These are phyloP conservation scores for Gigaspora rosea DNA, from an alignment of 192 early-diverging fungal genomes.

Conservation along the genomic window DNA sequence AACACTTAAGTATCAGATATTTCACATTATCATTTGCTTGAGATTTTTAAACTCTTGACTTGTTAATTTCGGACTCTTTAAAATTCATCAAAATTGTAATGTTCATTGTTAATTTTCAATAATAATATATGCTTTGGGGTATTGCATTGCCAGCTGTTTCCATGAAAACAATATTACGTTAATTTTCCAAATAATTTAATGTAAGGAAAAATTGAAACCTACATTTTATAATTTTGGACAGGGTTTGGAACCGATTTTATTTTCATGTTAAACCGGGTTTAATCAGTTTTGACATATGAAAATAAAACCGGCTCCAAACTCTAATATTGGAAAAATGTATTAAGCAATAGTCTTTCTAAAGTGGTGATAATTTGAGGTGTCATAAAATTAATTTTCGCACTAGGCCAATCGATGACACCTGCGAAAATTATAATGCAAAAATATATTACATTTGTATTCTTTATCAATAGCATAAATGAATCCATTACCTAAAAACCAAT, in stretches of 20 bases:
- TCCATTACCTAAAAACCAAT: slow-evolving; percentile 39
- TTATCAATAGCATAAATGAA: not conserved
- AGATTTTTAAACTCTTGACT: slow-evolving; percentile 37
- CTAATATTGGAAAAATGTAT: slow-evolving; percentile 53
- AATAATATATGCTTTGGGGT: slow-evolving; percentile 67
- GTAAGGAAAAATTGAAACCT: not conserved
- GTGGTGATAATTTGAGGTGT: slow-evolving; percentile 74
- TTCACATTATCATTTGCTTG: slow-evolving; percentile 41
- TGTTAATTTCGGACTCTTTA: not conserved
- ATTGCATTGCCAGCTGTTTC: slow-evolving; percentile 57
- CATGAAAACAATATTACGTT: not conserved
- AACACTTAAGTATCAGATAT: slow-evolving; percentile 60
- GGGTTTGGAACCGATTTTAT: no score
- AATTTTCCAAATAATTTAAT: no score
- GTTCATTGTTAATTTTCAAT: slow-evolving; percentile 68
- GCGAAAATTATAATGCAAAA: not conserved
- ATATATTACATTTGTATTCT: no score
- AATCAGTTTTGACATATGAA: no score
- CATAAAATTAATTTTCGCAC: slow-evolving; percentile 75
- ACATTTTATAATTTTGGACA: slow-evolving; percentile 28
- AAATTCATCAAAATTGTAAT: slow-evolving; percentile 54
- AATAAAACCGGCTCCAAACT: no score
- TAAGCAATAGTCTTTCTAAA: slow-evolving; percentile 59
- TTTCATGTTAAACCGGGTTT: no score
- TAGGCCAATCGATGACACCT: slow-evolving; percentile 43